These are phyloP conservation scores for Agrocybe praecox DNA, from an alignment of 768 basidiomycete genomes.

Conservation along the genomic window DNA sequence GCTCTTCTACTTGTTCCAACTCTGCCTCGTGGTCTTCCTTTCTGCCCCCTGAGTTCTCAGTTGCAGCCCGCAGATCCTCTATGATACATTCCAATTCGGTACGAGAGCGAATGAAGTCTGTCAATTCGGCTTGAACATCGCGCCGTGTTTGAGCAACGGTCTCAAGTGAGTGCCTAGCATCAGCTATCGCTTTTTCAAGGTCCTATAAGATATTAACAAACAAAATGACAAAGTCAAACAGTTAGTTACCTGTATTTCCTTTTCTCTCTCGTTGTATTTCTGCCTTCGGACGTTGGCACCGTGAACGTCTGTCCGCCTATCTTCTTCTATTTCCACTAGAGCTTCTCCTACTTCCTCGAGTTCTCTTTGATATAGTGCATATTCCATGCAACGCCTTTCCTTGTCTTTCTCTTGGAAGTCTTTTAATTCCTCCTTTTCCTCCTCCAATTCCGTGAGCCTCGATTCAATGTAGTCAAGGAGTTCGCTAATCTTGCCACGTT, in stretches of 20 bases:
- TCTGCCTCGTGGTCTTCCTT: conserved; percentile 68
- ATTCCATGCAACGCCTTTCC: conserved; percentile 92
- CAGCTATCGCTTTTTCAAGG: conserved; percentile 72
- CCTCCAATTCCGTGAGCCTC: conserved; percentile 88
- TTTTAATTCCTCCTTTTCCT: conserved; percentile 97
- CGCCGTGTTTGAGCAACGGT: conserved; percentile 69
- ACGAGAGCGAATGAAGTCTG: conserved; percentile 80
- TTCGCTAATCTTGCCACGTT: conserved; percentile 89
- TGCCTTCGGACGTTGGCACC: conserved; percentile 81
- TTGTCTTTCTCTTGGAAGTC: conserved; percentile 97
- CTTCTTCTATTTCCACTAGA: conserved; percentile 84
- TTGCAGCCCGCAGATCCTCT: conserved; percentile 71
- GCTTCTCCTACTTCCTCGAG: conserved; percentile 86
- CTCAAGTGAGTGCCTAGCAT: conserved; percentile 70
- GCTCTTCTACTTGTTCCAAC: conserved; percentile 56
- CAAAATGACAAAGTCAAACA: neutral
- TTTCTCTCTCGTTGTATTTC: conserved; percentile 82
- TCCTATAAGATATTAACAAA: conserved; percentile 42
- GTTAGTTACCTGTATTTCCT: conserved; percentile 73
- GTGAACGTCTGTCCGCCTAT: conserved; percentile 81
- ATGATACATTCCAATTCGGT: conserved; percentile 89
- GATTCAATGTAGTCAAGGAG: conserved; percentile 90
- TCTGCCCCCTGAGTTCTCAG: conserved; percentile 63
- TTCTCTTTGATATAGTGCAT: conserved; percentile 91
- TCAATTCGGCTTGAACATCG: conserved; percentile 81